A percentile compares a stretch with the other conserved stretches of the same genome.
Evolutionary conservation across 768 basidiomycete species (phyloP).

Genomic region (Termitomyces bulborhizus): DNA sequence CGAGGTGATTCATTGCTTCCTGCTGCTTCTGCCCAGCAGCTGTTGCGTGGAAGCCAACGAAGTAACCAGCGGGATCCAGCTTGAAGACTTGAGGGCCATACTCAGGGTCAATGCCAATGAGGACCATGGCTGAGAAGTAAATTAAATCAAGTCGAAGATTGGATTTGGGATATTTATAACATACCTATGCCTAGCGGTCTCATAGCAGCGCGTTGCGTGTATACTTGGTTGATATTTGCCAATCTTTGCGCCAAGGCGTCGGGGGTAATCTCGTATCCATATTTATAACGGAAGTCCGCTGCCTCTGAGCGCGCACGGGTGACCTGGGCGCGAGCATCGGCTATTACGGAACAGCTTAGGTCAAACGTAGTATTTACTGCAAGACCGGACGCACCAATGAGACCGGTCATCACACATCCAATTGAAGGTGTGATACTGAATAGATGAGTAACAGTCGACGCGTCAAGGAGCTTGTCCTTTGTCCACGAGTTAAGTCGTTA

Average conservation of each 20-base stretch:
- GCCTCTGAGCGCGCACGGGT: constrained; percentile 83
- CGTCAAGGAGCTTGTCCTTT: constrained; percentile 96
- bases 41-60: constrained; percentile 96
- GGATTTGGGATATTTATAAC: constrained; percentile 19
- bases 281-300: constrained; percentile 91
- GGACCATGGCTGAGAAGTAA: constrained; percentile 74
- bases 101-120: constrained; percentile 90
- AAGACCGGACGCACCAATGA: constrained; percentile 59
- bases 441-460: constrained; percentile 89
- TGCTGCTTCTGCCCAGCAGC: constrained; percentile 96
- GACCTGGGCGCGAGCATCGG: constrained; percentile 91
- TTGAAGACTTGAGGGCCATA: constrained; percentile 97
- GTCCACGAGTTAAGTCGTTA: not conserved
- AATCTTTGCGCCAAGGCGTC: constrained; percentile 91
- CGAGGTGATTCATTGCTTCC: constrained; percentile 96
- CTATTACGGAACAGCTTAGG: constrained; percentile 30
- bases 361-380: not conserved
- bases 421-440: constrained; percentile 96
- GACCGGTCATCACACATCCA: constrained; percentile 97
- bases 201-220: constrained; percentile 97
- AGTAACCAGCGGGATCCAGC: constrained; percentile 97
- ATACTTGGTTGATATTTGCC: constrained; percentile 98
- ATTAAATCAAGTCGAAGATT: not conserved
- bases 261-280: constrained; percentile 96
- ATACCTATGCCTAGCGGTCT: constrained; percentile 91